Percentiles rank a stretch among this genome's conserved stretches.
Evolutionary conservation across 1,284 basidiomycete species (phyloP).

Genomic region (Ceraceosorus guamensis): DNA sequence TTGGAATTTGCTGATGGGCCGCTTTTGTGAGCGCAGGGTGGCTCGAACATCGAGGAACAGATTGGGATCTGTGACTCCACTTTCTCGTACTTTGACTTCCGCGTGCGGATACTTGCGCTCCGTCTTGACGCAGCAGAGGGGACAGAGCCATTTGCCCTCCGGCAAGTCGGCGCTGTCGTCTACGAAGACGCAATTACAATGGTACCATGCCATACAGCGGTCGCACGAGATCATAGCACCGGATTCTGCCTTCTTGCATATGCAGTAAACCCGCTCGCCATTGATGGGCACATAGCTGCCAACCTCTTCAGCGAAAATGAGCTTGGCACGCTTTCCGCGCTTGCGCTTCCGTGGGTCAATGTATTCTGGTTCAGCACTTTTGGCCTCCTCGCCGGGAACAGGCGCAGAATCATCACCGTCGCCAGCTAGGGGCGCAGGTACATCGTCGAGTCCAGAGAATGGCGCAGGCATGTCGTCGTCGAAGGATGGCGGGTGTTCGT

Average conservation of each 20-base stretch:
- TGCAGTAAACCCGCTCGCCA: constrained; percentile 37
- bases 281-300: constrained; percentile 21
- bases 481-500: too few species aligned
- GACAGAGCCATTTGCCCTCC: constrained; percentile 39
- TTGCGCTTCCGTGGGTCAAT: constrained; percentile 17
- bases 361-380: not conserved
- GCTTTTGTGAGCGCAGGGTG: constrained; percentile 35
- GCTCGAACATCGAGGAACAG: constrained; percentile 43
- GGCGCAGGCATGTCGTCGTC: too few species aligned
- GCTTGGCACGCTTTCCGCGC: constrained; percentile 44
- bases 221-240: constrained; percentile 47
- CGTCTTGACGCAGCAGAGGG: constrained; percentile 46
- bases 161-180: constrained; percentile 26
- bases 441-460: too few species aligned
- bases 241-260: constrained; percentile 38
- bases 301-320: constrained; percentile 43
- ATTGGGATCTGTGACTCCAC: constrained; percentile 26
- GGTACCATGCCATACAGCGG: constrained; percentile 46
- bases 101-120: constrained; percentile 42
- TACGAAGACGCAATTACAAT: constrained; percentile 40
- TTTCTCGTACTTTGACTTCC: constrained; percentile 41
- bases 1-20: constrained; percentile 38
- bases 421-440: too few species aligned
- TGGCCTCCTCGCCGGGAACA: too few species aligned
- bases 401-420: too few species aligned